Evolutionary conservation across 1,284 basidiomycete genomes (phyloP).

Genomic region (Cryptococcus sp.): DNA sequence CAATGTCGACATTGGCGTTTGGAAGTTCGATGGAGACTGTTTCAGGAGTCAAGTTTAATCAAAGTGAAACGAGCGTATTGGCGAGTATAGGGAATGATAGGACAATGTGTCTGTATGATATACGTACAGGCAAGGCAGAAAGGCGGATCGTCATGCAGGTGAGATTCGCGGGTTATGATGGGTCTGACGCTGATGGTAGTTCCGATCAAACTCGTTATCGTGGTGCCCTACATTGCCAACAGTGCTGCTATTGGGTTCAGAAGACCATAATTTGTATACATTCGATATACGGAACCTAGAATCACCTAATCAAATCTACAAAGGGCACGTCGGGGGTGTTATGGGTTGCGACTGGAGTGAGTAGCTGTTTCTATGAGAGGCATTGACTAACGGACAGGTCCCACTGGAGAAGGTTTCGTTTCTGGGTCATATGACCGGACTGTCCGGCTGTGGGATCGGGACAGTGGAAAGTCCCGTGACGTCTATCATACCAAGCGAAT

Average conservation of each 20-base stretch:
- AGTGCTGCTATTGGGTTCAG: constrained; percentile 82
- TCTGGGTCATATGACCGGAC: constrained; percentile 96
- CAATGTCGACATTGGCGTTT: constrained; percentile 76
- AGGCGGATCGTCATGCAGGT: constrained; percentile 85
- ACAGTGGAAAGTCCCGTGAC: constrained; percentile 75
- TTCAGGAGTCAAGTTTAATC: constrained; percentile 84
- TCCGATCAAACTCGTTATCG: constrained; percentile 79
- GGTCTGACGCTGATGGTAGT: constrained; percentile 48
- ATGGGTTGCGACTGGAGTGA: constrained; percentile 85
- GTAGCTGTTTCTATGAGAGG: constrained; percentile 11
- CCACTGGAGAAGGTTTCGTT: constrained; percentile 93
- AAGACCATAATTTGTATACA: constrained; percentile 98
- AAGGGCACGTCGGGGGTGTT: constrained; percentile 93
- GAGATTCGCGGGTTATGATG: constrained; percentile 11
- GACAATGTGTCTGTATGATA: constrained; percentile 93
- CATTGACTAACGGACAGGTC: constrained; percentile 43
- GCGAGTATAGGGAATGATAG: constrained; percentile 91
- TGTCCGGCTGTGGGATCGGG: constrained; percentile 87
- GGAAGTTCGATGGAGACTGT: constrained; percentile 81
- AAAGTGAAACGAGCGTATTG: constrained; percentile 86
- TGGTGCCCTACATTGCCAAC: constrained; percentile 98
- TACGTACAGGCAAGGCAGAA: constrained; percentile 91
- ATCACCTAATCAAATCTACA: constrained; percentile 89
- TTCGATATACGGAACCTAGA: constrained; percentile 89
- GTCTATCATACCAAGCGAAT: constrained; percentile 98